Evolutionary conservation across 2,329 filamentous ascomycete species (phyloP).

Genomic region (Phyllosticta citrichinensis): DNA sequence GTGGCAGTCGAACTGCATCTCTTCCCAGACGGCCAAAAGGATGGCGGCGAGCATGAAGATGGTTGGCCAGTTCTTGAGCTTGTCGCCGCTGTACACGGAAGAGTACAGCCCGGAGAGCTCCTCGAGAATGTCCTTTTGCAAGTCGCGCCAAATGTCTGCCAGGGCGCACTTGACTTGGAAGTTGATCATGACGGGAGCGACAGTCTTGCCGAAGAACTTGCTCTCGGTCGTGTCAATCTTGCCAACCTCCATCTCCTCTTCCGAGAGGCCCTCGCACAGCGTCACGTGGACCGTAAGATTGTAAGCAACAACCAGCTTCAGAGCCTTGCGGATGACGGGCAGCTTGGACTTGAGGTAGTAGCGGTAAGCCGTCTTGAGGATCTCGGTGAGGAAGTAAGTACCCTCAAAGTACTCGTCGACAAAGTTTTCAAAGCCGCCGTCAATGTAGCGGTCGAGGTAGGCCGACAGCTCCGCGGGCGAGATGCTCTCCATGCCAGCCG

Average conservation of each 20-base stretch:
- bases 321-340: conserved; percentile 83
- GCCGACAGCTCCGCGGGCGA: conserved; percentile 72
- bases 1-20: conserved; percentile 98
- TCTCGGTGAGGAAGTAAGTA: conserved; percentile 88
- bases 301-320: conserved; percentile 92
- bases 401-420: conserved; percentile 95
- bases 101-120: conserved; percentile 88
- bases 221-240: conserved; percentile 79
- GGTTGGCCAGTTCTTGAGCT: conserved; percentile 97
- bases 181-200: conserved; percentile 98
- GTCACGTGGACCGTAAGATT: conserved; percentile 92
- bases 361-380: conserved; percentile 90
- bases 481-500: conserved; percentile 81
- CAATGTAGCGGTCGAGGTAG: conserved; percentile 91
- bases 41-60: conserved; percentile 97
- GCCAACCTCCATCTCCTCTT: conserved; percentile 67
- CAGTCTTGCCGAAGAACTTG: conserved; percentile 79
- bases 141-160: conserved; percentile 95
- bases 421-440: conserved; percentile 83
- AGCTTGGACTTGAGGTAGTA: conserved; percentile 84
- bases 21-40: conserved; percentile 88
- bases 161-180: conserved; percentile 98
- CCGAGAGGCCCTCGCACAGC: conserved; percentile 80
- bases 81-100: conserved; percentile 95
- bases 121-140: conserved; percentile 92